phyloP scores from a whole-genome alignment of 108 stramenopile genomes.

The Nitzschia putrida region DNA sequence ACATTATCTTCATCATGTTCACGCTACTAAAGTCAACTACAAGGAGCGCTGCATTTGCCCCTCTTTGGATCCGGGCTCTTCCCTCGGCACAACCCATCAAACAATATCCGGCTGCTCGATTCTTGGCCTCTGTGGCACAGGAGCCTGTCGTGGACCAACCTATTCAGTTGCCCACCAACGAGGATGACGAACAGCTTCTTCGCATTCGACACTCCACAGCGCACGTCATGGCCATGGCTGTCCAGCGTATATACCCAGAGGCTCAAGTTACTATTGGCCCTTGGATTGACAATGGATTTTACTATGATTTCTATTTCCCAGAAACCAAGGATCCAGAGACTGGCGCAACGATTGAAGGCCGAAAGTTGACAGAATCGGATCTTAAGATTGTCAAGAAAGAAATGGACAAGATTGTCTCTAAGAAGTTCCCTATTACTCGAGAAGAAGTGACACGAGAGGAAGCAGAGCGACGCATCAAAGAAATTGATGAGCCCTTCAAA shows the following conservation, averaged over 20 bases:
- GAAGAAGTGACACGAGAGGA: conserved; percentile 93
- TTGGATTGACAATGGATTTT: conserved; percentile 98
- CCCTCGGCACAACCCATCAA: too few species aligned
- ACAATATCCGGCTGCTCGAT: conserved; percentile 3
- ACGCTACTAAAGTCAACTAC: conserved; percentile 14
- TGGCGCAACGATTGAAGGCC: conserved; percentile 56
- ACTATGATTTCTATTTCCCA: conserved; percentile 95
- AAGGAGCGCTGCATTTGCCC: conserved; percentile 18
- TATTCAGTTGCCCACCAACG: conserved; percentile 92
- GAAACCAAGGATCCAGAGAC: conserved; percentile 71
- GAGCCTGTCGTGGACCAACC: conserved; percentile 16
- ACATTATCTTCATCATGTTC: conserved; percentile 14
- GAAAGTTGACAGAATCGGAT: conserved; percentile 83
- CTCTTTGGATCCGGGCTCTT: too few species aligned
- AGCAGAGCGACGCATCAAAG: conserved; percentile 80
- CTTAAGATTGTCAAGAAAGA: conserved; percentile 91
- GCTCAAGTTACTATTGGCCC: conserved; percentile 97
- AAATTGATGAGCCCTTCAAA: conserved; percentile 91
- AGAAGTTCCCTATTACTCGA: conserved; percentile 80
- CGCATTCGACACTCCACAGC: conserved; percentile 93
- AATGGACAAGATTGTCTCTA: conserved; percentile 94
- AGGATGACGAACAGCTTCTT: conserved; percentile 82
- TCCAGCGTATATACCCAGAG: conserved; percentile 89
- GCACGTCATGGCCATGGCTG: conserved; percentile 99
- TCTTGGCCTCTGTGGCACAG: conserved; percentile 40